Evolutionary conservation across 345 rosid species (phyloP).

Genomic region (Garcia nutans): DNA sequence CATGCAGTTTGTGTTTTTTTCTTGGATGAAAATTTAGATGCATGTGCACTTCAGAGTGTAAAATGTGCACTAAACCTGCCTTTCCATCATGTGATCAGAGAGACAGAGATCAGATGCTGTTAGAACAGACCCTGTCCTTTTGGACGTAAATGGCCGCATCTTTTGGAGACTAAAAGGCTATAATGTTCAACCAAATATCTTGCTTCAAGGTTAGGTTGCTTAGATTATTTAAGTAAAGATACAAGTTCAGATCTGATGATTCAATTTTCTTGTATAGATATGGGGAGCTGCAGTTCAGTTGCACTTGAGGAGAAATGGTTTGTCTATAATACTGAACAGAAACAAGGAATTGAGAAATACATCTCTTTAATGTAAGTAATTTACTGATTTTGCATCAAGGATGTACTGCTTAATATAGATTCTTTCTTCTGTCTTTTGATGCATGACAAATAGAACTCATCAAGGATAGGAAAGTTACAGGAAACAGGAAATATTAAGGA

Average conservation of each 20-base stretch:
- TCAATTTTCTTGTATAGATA: constrained; percentile 36
- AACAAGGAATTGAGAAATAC: constrained; percentile 55
- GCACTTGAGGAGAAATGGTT: constrained; percentile 60
- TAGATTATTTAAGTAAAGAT: constrained; percentile 11
- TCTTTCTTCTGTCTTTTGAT: too few relatives aligned
- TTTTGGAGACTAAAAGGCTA: constrained; percentile 66
- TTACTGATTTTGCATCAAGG: background rate
- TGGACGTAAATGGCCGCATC: constrained; percentile 48
- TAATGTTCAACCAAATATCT: constrained; percentile 36
- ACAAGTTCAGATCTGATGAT: background rate
- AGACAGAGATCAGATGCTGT: constrained; percentile 56
- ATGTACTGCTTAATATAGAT: background rate
- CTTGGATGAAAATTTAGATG: background rate
- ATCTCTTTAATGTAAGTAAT: constrained; percentile 44
- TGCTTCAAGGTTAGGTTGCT: constrained; percentile 67
- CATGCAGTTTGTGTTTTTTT: background rate
- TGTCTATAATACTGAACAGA: constrained; percentile 51
- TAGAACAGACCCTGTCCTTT: constrained; percentile 53
- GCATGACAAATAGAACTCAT: background rate
- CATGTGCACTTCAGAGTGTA: background rate
- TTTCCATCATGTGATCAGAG: constrained; percentile 31
- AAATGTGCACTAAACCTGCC: background rate
- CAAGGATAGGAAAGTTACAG: background rate
- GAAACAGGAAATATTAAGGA: background rate
- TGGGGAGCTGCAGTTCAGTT: constrained; percentile 37